Evolutionary conservation across 1,139 yeast genomes (phyloP).

Genomic region (Hemisphaericaspora subhashii): DNA sequence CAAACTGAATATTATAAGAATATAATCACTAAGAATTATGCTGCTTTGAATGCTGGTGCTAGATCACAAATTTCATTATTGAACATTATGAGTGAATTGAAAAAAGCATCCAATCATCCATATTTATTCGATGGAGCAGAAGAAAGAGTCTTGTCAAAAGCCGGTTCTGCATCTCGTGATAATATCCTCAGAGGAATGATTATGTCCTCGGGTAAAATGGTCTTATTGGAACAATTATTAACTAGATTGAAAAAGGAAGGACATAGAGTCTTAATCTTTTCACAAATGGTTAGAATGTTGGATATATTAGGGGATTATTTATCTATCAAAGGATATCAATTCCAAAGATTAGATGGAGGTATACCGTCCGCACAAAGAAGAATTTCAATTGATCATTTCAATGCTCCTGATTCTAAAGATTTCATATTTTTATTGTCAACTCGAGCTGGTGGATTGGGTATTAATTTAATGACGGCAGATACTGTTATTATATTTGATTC

Average conservation of each 20-base stretch:
- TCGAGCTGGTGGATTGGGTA: constrained; percentile 98
- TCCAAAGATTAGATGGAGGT: constrained; percentile 96
- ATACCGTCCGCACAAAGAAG: constrained; percentile 92
- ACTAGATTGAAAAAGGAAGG: constrained; percentile 88
- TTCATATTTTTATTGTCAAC: constrained; percentile 90
- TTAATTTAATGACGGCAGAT: constrained; percentile 97
- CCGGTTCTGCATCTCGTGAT: constrained; percentile 69
- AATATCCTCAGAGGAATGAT: constrained; percentile 84
- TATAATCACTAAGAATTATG: constrained; percentile 85
- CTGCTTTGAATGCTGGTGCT: constrained; percentile 86
- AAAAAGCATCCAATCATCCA: constrained; percentile 96
- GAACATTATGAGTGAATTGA: constrained; percentile 92
- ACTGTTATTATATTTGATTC: constrained; percentile 96
- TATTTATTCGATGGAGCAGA: constrained; percentile 94
- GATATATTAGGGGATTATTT: constrained; percentile 94
- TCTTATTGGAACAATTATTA: constrained; percentile 81
- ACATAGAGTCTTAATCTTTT: constrained; percentile 89
- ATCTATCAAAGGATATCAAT: constrained; percentile 83
- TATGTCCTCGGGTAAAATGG: constrained; percentile 99
- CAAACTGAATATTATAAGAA: constrained; percentile 95
- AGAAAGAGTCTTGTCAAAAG: constrained; percentile 67
- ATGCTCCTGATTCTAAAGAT: constrained; percentile 90
- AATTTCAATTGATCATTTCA: constrained; percentile 93
- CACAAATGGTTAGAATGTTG: constrained; percentile 96
- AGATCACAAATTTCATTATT: constrained; percentile 80